Base-by-base conservation (phyloP, 1,284 basidiomycete species). In the Exobasidium cylindrosporum region DNA sequence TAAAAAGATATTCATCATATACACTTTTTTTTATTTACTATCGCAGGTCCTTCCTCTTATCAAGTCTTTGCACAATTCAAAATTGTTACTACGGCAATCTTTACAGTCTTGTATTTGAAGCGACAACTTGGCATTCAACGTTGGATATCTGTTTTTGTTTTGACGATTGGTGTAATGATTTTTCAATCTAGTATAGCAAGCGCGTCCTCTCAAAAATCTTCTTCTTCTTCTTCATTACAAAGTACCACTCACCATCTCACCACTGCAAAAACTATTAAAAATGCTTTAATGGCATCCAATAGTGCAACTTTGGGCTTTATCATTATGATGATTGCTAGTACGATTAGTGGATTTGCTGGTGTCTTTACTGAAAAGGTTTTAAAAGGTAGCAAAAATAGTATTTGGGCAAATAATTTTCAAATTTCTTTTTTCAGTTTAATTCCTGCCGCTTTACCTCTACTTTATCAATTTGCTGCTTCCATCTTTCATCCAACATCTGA, bases 321-420 rank as follows among this genome's bases (percentile, higher is more conserved):
- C 35, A 10, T 40, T 7, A 40, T 55, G 24, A 5, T 26, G 26
- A n/a, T 35, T 14, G 66, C 63, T 1, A 60, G 59, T 1, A n/a
- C 56, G 52, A 35, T 64, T 23, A 64, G 59, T 50, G 62, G 57
- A 0, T 30, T 49, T 5, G 64, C 54, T 68, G 21, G 54, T 56
- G 1, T 54, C 63, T 17, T 17, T 40, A 40, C 35, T 10, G 66
- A 68, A 30, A 62, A 46, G 56, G 65, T 66, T 50, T 66, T 58
- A 40, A 64, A 58, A n/a, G 63, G 63, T 52, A 45, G 55, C 0
- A 58, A 7, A 3, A 21, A 45, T 28, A 63, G 64, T 47, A 57
- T 68, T 4, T 68, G 66, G 66, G 64, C 57, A 1, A 59, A 57
- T 57, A 68, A 68, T 55, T 61, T 68, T 11, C 66, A 68, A 21